Evolutionary conservation across 2,329 filamentous ascomycete species (phyloP), one percentile per base, ranked within the genome.

Genomic region (Verruconis gallopava): DNA sequence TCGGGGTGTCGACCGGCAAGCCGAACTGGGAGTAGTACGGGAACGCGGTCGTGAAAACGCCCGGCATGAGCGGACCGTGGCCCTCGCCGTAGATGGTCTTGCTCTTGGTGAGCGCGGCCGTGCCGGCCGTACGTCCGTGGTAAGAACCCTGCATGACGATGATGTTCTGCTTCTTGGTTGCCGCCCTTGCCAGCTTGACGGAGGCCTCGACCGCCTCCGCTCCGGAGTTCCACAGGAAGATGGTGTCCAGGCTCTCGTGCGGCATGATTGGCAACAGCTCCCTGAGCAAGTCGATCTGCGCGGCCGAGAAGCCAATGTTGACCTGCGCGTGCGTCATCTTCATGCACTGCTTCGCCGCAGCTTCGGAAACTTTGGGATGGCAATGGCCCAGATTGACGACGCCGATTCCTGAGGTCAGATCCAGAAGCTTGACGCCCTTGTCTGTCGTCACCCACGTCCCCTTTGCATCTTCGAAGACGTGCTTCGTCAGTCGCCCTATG

Each of bases 291-390:
- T 58, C 52, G 18, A 59, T 50, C 43, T 58, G 59, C 4, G 60
- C 56, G 43, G 59, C 57, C 38, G 62, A 58, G 49, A 62, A 62
- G 1, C 59, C 60, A 40, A 63, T 63, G 49, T 62, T 62, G 40
- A 61, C 55, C 45, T 63, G 60, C 4, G 56, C 60, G 36, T 63
- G 60, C 35, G 62, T 58, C 13, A 63, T 54, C 32, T 54, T 60
- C 30, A 50, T 56, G 9, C 55, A 50, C 49, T 63, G 60, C 2
- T 48, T 44, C 40, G 61, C 57, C 13, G 57, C 57, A 11, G 58
- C 56, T 40, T 55, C 53, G 11, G 56, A 61, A 22, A 61, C 56
- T 12, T 46, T 50, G 2, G 59, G 57, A 45, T 62, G 57, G 43
- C 58, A 61, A 41, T 62, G 57, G 28, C 57, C 57, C 12, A 59